Evolutionary conservation across 1,139 yeast species (phyloP).

Genomic region (Maudiozyma humilis): DNA sequence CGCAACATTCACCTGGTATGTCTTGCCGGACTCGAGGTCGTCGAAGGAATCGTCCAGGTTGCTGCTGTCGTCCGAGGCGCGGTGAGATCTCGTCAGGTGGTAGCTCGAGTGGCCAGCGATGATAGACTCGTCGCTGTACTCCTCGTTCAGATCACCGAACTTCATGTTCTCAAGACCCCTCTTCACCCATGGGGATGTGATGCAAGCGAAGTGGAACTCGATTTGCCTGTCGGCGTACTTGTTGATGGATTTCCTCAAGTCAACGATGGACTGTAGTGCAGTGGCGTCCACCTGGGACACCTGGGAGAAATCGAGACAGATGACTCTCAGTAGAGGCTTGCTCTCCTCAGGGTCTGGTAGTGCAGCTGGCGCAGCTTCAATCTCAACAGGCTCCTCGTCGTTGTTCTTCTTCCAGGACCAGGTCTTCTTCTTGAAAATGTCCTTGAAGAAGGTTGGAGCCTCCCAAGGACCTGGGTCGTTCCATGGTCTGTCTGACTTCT

Average conservation of each 20-base stretch:
- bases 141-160: slow-evolving; percentile 56
- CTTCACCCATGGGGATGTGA: slow-evolving; percentile 78
- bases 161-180: slow-evolving; percentile 70
- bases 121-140: slow-evolving; percentile 26
- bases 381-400: slow-evolving; percentile 14
- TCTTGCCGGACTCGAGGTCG: slow-evolving; percentile 3
- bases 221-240: slow-evolving; percentile 75
- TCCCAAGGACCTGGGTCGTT: slow-evolving; percentile 64
- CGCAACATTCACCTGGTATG: slow-evolving; percentile 41
- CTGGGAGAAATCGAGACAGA: slow-evolving; percentile 74
- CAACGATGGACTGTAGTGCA: slow-evolving; percentile 69
- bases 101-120: slow-evolving; percentile 28
- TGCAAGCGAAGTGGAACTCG: slow-evolving; percentile 83
- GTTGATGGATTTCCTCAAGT: slow-evolving; percentile 63
- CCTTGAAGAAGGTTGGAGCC: slow-evolving; percentile 19
- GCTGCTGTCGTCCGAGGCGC: slow-evolving; percentile 16
- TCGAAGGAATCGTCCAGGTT: slow-evolving; percentile 3
- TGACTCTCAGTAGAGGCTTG: slow-evolving; percentile 60
- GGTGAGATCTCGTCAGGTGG: slow-evolving; percentile 29
- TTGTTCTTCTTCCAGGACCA: slow-evolving; percentile 22
- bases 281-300: slow-evolving; percentile 74
- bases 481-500: slow-evolving; percentile 77
- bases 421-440: slow-evolving; percentile 10
- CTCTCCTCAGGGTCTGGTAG: slow-evolving; percentile 31
- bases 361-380: slow-evolving; percentile 3